Conservation (phyloP, 164 flowering plant genomes). For the Berberis thunbergii region DNA sequence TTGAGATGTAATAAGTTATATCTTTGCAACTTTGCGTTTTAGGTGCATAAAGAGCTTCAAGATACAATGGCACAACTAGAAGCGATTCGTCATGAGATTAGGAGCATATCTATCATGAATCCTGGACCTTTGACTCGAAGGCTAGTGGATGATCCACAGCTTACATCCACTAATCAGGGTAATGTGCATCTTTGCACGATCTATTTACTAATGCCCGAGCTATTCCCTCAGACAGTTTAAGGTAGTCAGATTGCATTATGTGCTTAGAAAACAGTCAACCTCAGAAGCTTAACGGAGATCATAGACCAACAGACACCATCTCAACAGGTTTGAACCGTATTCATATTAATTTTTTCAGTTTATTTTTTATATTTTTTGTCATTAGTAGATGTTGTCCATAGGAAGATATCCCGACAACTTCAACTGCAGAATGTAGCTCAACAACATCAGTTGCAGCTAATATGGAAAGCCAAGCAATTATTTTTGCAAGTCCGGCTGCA, state of each 20-base stretch:
- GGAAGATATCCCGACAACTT: neutral
- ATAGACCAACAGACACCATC: constrained; percentile 8
- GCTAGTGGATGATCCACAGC: constrained; percentile 36
- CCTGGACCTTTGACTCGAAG: constrained; percentile 70
- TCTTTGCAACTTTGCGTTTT: constrained; percentile 6
- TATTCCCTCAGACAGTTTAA: neutral
- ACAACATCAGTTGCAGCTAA: constrained; percentile 22
- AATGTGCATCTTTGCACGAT: neutral
- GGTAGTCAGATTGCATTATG: neutral
- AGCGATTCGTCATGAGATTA: constrained; percentile 79
- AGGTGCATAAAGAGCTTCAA: constrained; percentile 94
- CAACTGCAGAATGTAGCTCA: constrained; percentile 29
- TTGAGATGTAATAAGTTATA: neutral
- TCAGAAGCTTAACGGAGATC: constrained; percentile 19
- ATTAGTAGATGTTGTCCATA: no score
- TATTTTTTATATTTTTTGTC: neutral
- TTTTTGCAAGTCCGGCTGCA: constrained; percentile 61
- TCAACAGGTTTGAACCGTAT: constrained; percentile 18
- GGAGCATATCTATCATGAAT: constrained; percentile 64
- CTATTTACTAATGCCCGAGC: neutral
- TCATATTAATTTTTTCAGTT: neutral
- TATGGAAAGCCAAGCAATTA: constrained; percentile 59
- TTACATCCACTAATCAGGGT: constrained; percentile 23
- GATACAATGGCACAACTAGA: constrained; percentile 81
- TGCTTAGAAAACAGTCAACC: constrained; percentile 9